These are phyloP conservation scores for Aureobasidium sp. DNA, from an alignment of 2,329 filamentous ascomycete genomes.

Conservation along the genomic window DNA sequence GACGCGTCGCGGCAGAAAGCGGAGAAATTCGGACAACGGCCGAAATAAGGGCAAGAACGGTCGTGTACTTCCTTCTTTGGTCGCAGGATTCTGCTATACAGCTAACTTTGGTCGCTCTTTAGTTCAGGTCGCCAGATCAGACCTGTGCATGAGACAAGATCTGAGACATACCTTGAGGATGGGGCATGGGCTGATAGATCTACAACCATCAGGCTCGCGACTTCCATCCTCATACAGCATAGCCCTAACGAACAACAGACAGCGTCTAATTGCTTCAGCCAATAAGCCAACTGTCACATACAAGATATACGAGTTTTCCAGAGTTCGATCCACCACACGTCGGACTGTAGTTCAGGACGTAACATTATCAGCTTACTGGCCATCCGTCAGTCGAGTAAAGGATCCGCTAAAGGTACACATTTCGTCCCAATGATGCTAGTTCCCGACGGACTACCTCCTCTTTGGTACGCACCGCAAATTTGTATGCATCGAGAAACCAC, in stretches of 20 bases:
- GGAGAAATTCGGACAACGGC: conserved; percentile 3
- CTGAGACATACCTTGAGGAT: neutral
- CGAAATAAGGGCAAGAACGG: neutral
- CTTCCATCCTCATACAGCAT: neutral
- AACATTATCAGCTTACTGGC: neutral
- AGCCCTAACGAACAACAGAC: neutral
- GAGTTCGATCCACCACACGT: no score
- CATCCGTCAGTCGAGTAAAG: neutral
- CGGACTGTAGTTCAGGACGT: neutral
- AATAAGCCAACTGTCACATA: neutral
- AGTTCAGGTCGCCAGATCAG: neutral
- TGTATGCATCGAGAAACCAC: neutral
- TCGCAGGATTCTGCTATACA: neutral
- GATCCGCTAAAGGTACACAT: neutral
- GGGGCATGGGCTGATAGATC: neutral
- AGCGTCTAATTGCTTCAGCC: neutral
- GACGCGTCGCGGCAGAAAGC: neutral
- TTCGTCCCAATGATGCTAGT: neutral
- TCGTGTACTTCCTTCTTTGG: conserved; percentile 1
- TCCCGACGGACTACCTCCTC: neutral
- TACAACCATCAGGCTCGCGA: neutral
- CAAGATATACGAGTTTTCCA: neutral
- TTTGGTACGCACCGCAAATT: neutral
- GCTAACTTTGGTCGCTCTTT: neutral
- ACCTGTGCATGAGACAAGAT: neutral